These are phyloP conservation scores for Harringtonia lauricola DNA, from an alignment of 2,329 filamentous ascomycete genomes.

Conservation along the genomic window DNA sequence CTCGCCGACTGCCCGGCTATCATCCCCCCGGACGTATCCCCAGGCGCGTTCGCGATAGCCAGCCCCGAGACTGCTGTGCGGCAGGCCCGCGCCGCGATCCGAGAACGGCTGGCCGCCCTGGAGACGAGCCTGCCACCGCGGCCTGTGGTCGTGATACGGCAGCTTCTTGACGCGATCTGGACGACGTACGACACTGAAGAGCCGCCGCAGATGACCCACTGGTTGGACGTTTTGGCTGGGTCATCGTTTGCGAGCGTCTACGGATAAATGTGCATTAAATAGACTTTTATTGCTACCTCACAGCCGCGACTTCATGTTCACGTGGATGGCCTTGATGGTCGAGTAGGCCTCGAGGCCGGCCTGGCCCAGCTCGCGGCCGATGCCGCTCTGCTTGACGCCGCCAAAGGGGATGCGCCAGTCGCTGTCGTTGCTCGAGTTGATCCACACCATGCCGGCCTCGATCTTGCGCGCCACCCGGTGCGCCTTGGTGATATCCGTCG, in stretches of 20 bases:
- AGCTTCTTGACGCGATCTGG: conserved; percentile 28
- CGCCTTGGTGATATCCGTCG: conserved; percentile 50
- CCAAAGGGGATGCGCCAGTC: conserved; percentile 33
- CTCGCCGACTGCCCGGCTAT: background rate
- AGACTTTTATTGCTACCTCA: too few species aligned
- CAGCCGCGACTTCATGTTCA: background rate
- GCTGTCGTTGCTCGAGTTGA: conserved; percentile 37
- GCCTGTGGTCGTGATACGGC: conserved; percentile 25
- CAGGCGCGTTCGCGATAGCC: too few species aligned
- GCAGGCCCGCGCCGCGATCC: conserved; percentile 25
- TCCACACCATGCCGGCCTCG: conserved; percentile 59
- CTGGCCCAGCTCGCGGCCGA: conserved; percentile 21
- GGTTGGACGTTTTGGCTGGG: conserved; percentile 13
- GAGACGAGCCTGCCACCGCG: conserved; percentile 26
- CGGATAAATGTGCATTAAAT: too few species aligned
- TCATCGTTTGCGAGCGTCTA: too few species aligned
- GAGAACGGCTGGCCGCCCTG: conserved; percentile 22
- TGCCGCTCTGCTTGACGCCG: conserved; percentile 34
- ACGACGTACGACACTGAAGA: conserved; percentile 24
- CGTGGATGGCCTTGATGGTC: background rate
- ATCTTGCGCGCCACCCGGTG: conserved; percentile 41
- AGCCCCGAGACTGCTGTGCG: too few species aligned
- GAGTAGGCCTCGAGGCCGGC: conserved; percentile 59
- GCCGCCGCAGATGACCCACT: conserved; percentile 8
- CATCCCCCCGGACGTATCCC: too few species aligned